Percentiles rank a stretch among this genome's conserved stretches.
Conservation (phyloP, 2,329 filamentous ascomycete species). For the Penicillium expansum region DNA sequence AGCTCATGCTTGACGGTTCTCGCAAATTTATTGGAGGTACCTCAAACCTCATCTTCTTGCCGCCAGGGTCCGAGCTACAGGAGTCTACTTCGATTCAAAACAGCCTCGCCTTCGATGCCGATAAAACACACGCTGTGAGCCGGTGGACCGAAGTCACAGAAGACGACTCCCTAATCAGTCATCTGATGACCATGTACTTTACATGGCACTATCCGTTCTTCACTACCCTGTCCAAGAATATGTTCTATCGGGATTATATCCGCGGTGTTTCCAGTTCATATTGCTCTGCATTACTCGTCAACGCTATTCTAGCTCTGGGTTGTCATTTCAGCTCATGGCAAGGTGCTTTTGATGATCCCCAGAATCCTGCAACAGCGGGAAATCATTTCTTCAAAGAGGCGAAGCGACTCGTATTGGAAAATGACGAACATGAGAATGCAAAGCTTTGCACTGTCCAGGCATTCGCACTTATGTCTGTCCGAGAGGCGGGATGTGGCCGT, state of each 20-base stretch:
- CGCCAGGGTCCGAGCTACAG: slow-evolving; percentile 49
- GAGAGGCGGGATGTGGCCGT: slow-evolving; percentile 89
- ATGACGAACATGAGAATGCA: slow-evolving; percentile 90
- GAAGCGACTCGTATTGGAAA: slow-evolving; percentile 81
- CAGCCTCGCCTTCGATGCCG: slow-evolving; percentile 47
- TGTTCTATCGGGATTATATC: slow-evolving; percentile 84
- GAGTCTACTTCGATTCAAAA: slow-evolving; percentile 39
- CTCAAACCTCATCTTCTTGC: slow-evolving; percentile 83
- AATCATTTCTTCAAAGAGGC: slow-evolving; percentile 96
- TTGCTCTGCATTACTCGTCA: slow-evolving; percentile 86
- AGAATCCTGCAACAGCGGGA: slow-evolving; percentile 80
- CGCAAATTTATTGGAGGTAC: slow-evolving; percentile 92
- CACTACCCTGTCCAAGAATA: slow-evolving; percentile 77
- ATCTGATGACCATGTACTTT: slow-evolving; percentile 97
- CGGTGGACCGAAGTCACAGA: slow-evolving; percentile 87
- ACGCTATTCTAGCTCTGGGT: slow-evolving; percentile 87
- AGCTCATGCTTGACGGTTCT: slow-evolving; percentile 80
- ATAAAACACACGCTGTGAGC: slow-evolving; percentile 65
- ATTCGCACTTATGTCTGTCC: slow-evolving; percentile 89
- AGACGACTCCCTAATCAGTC: slow-evolving; percentile 73
- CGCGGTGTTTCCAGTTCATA: slow-evolving; percentile 69
- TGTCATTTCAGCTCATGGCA: slow-evolving; percentile 84
- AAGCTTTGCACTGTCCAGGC: slow-evolving; percentile 89
- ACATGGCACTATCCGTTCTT: slow-evolving; percentile 98
- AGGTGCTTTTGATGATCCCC: slow-evolving; percentile 67